A percentile compares a stretch with the other conserved stretches of the same genome.
These are phyloP conservation scores for Thermothelomyces thermophilus DNA, from an alignment of 2,329 filamentous ascomycete genomes.

Conservation along the genomic window DNA sequence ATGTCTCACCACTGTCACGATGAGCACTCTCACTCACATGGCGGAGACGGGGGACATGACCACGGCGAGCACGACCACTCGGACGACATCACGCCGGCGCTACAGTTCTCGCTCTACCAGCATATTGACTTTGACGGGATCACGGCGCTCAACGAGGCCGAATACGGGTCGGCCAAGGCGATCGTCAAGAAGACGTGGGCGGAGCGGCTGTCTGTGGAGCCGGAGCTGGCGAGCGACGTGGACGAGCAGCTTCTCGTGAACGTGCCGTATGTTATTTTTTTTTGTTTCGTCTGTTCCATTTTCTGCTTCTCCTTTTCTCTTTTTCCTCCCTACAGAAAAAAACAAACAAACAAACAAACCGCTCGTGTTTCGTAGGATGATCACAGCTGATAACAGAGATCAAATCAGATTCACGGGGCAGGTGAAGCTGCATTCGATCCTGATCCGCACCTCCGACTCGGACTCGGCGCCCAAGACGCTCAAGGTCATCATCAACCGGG, in stretches of 20 bases:
- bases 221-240: constrained; percentile 76
- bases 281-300: constrained; percentile 30
- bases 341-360: background rate
- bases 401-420: constrained; percentile 75
- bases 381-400: background rate
- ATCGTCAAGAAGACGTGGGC: constrained; percentile 89
- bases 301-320: constrained; percentile 4
- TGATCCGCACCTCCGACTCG: constrained; percentile 71
- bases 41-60: constrained; percentile 46
- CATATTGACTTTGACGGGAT: constrained; percentile 87
- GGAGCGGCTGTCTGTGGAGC: constrained; percentile 62
- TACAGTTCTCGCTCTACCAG: constrained; percentile 85
- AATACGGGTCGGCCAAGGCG: constrained; percentile 59
- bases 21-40: constrained; percentile 33
- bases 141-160: constrained; percentile 75
- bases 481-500: constrained; percentile 80
- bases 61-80: constrained; percentile 86
- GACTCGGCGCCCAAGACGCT: constrained; percentile 70
- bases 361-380: background rate
- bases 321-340: background rate
- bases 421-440: constrained; percentile 83
- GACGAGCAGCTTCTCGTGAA: constrained; percentile 94
- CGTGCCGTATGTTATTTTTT: constrained; percentile 59
- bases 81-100: constrained; percentile 84
- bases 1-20: constrained; percentile 42